phyloP scores from a whole-genome alignment of 2,329 filamentous ascomycete species.

The Pseudogymnoascus sp. region DNA sequence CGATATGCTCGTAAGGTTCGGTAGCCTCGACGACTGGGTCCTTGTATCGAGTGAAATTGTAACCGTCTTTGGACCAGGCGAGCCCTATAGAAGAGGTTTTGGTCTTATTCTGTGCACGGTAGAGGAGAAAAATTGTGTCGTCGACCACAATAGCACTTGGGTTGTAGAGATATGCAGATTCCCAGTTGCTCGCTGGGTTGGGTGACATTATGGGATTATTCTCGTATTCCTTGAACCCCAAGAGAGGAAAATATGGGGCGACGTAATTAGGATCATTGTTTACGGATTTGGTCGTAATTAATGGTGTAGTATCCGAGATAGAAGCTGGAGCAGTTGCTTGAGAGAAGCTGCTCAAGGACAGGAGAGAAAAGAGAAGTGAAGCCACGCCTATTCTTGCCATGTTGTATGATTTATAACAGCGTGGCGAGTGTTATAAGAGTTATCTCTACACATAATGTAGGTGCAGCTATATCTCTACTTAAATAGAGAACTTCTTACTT shows the following conservation, averaged over 20 bases:
- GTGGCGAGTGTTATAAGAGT: not conserved
- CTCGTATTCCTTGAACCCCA: constrained; percentile 18
- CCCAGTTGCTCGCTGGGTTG: constrained; percentile 22
- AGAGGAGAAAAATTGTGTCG: constrained; percentile 29
- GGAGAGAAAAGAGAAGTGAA: not conserved
- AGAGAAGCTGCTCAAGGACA: not conserved
- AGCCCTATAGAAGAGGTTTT: constrained; percentile 30
- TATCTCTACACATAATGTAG: not conserved
- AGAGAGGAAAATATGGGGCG: constrained; percentile 19
- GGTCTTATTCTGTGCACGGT: constrained; percentile 30
- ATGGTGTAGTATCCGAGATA: constrained; percentile 12
- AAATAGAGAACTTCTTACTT: not conserved
- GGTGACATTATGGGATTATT: constrained; percentile 19
- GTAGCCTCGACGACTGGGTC: constrained; percentile 29
- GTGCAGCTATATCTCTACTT: not conserved
- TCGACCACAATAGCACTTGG: constrained; percentile 27
- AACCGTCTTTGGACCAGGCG: constrained; percentile 32
- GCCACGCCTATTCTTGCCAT: not conserved
- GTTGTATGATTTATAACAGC: not conserved
- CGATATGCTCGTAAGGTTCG: constrained; percentile 28
- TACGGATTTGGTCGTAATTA: constrained; percentile 11
- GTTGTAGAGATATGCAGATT: constrained; percentile 27
- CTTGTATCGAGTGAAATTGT: constrained; percentile 30
- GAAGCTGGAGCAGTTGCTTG: not conserved
- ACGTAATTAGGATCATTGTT: constrained; percentile 17